Evolutionary conservation across 2,329 filamentous ascomycete species (phyloP), one percentile per base, ranked within the genome.

Genomic region (Aspergillus costaricaensis): DNA sequence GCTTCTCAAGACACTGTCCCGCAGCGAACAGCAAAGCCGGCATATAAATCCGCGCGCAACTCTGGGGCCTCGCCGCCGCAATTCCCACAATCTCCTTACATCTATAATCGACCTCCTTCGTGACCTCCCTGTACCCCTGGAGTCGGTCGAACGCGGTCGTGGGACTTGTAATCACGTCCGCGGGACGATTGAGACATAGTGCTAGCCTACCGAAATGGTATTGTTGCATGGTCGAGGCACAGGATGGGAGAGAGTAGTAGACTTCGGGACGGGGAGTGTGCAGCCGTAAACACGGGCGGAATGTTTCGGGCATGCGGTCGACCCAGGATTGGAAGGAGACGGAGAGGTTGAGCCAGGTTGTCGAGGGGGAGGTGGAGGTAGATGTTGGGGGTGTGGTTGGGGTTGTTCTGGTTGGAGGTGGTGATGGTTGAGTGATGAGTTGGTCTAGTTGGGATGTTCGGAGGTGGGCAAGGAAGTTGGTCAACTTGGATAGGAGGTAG

Each of bases 141-240:
- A 87, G 75, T 12, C 85, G 80, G 61, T 81, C 81, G 49, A 81
- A 82, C 0, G 86, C 77, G 3, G 82, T 85, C 19, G 80, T 81
- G 19, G 80, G 78, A 3, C 78, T 79, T 50, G 79, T 80, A 3
- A 84, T 82, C 0, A 81, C 83, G 59, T 88, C 82, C 15, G 82
- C 79, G 0, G 84, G 85, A 60, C 84, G 82, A 66, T 89, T 88
- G 63, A 87, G 80, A 12, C 87, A 79, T 0, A 89, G 71, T 4
- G 88, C 80, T 10, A 88, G 85, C 47, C 84, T 81, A 1, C 85
- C 85, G 77, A 89, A 88, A 67, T 89, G 84, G 64, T 87, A 88
- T 61, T 82, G 82, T 67, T 88, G 86, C 81, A 88, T 87, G 0
- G 86, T 83, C 4, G 85, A 83, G 0, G 85, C 86, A 70, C 85